Evolutionary conservation across 257 asterid species (phyloP), one percentile per base, ranked within the genome.

Genomic region (Salvia splendens): DNA sequence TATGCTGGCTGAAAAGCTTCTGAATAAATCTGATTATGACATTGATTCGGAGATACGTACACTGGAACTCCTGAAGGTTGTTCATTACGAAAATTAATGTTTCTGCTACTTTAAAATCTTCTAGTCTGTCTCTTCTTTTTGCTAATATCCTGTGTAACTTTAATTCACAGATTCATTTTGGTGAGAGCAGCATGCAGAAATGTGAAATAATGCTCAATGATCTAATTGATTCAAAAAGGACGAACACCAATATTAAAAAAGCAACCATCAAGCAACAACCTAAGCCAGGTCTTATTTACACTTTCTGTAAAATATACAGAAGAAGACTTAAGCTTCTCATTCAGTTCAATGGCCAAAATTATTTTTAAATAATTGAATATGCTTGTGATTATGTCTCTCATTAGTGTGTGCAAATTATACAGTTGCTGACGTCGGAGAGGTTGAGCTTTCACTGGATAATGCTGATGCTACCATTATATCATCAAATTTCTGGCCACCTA

Each of bases 141-240:
- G 24, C 77, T 71, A 41, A 65, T 68, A 62, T 55, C 61, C 17
- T 73, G 50, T 65, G 17, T 69, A 72, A 60, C 67, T 71, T 63
- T 45, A 62, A 73, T 46, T 55, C 81, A 68, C 84, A 93, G 99
- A 93, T 93, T 78, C 99, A 90, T 85, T 93, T 93, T 81, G 99
- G 99, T 61, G 99, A 93, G 89, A 81, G 87, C 82, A 86, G 96
- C 88, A 85, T 93, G 99, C 97, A 90, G 82, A 87, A 79, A 77
- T 93, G 99, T 75, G 99, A 93, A 83, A 91, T 93, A 75, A 93
- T 93, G 99, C 95, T 93, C 71, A 93, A 93, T 80, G 99, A 93
- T 82, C 82, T 93, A 61, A 93, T 93, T 58, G 96, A 86, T 80
- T 93, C 99, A 15, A 90, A 88, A 76, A 85, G 99, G 85, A 93